Base-by-base conservation (phyloP, 1,139 yeast genomes). In the Pichia sp. region DNA sequence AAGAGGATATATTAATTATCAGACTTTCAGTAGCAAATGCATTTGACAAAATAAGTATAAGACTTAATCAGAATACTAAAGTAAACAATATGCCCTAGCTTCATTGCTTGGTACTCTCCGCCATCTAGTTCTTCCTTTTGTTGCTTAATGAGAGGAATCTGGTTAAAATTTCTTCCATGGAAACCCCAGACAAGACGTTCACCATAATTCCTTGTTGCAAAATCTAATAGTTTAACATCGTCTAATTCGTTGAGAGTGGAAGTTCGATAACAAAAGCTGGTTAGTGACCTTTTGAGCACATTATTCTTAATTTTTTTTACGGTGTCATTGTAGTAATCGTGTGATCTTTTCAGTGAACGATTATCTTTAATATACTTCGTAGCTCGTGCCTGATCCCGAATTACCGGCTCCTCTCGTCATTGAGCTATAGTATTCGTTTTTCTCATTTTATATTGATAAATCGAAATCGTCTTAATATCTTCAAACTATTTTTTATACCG, bases 41-140 rank as follows among this genome's bases (percentile, higher is more conserved):
- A 13, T 95, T 84, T 66, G 80, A 82, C 0, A 88, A 79, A 0
- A 95, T 84, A 71, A 90, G 92, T 59, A 89, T 80, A 0, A 87
- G 96, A 97, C 97, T 92, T 97, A 97, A 77, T 0, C 96, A 54
- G 90, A 61, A 64, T 87, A 90, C 67, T 89, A 93, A 1, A 68
- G 55, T 1, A 84, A 68, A 93, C 72, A 49, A 93, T 81, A 62
- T 79, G 81, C 54, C 89, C 82, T 54, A 90, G 72, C 65, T 90
- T 90, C 54, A 88, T 79, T 0, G 99, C 90, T 50, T 98, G 79
- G 67, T 93, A 93, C 67, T 93, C 99, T 8, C 93, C 97, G 53
- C 99, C 99, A 38, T 99, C 99, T 47, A 93, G 72, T 68, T 93
- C 99, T 57, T 87, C 95, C 64, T 90, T 90, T 69, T 95, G 98